Base-by-base conservation (phyloP, 1,139 yeast genomes). In the Yamadazyma membranifaciens region DNA sequence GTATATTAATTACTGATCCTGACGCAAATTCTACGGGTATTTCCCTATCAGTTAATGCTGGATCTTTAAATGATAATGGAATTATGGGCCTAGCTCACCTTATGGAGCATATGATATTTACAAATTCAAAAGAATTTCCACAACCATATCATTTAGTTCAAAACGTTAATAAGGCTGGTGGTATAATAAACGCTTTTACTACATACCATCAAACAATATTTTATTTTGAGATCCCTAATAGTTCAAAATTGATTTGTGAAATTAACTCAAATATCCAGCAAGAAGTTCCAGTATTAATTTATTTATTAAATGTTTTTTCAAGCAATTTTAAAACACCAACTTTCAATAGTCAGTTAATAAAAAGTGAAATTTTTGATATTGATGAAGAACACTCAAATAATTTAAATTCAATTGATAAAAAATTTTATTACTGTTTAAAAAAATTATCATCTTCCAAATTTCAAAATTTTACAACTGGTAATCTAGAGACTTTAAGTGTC, bases 21-120 rank as follows among this genome's bases (percentile, higher is more conserved):
- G 50, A 73, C 1, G 69, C 66, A 13, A 67, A 66, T 7, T 40
- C 63, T 0, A 75, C 77, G 1, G 65, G 83, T 1, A 49, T 59
- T 12, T 54, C 72, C 0, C 40, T 83, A 3, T 66, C 83, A 14
- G 79, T 83, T 0, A 77, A 78, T 1, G 55, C 81, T 0, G 92
- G 92, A 1, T 80, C 88, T 1, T 76, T 75, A 51, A 67, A 74
- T 39, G 91, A 85, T 49, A 83, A 86, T 1, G 63, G 60, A 3
- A 63, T 65, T 1, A 40, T 73, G 0, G 92, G 92, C 0, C 49
- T 84, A 30, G 91, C 92, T 0, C 94, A 85, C 60, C 65, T 84
- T 33, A 82, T 88, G 55, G 92, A 85, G 46, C 92, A 85, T 56
- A 69, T 80, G 73, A 48, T 84, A 1, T 71, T 81, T 38, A 66